Base-by-base conservation (phyloP, 345 rosid genomes). In the Ceriops tagal region DNA sequence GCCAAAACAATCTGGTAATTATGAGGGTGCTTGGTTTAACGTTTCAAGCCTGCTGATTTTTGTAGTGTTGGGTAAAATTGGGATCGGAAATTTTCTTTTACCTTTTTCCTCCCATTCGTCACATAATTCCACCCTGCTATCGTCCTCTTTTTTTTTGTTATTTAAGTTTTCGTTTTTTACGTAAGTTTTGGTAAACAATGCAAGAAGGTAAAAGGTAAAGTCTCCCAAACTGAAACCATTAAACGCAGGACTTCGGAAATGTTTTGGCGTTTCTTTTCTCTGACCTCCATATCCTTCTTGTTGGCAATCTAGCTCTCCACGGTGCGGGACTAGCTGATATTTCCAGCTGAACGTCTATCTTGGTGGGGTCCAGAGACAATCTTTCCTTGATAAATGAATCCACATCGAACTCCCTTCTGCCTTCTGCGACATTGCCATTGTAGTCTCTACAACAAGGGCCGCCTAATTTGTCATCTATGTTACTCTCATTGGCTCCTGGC, bases 311-410 rank as follows among this genome's bases (percentile, higher is more conserved):
- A 30, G 61, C 53, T 76, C 70, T 78, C 74, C 66, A 73, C 3
- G 73, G 68, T 13, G 47, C 47, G 18, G 61, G 52, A 62, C 21
- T 61, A 46, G 66, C 74, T 30, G 83, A 64, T 46, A 76, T 61
- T 64, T 83, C 84, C 66, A 84, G 76, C 71, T 73, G 53, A 62
- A 78, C 67, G 63, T 88, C 92, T 56, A 95, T 69, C 75, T 83
- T 83, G 28, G 63, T 66, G 8, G 96, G 81, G 71, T 88, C 92
- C 59, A 95, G 66, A 31, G 88, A 85, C 56, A 95, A 76, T 53
- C 78, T 78, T 53, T 68, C 71, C 57, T 77, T 76, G 59, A 90
- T 69, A 75, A 92, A 95, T 19, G 72, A 80, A 78, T 95, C 88
- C 59, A 92, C 72, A 65, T 95, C 80, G 26, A 95, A 86, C 11